Evolutionary conservation across 306 rosid genomes (phyloP).

Genomic region (Sicyos baderoa): DNA sequence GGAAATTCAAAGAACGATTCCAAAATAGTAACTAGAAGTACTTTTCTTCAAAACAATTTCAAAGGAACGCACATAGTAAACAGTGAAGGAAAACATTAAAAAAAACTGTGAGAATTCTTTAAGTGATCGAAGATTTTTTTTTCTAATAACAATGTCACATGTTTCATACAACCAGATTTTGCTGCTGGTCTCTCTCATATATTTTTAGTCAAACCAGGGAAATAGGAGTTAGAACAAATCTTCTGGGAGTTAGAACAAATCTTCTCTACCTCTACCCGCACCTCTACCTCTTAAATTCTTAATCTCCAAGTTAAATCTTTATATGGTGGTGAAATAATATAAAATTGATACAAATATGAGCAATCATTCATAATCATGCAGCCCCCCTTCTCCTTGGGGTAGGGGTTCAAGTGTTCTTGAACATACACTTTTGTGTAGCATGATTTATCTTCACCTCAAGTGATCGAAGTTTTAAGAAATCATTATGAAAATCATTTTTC

Average conservation of each 20-base stretch:
- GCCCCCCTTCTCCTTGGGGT: neutral
- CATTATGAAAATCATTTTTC: neutral
- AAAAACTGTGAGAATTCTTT: too few species aligned
- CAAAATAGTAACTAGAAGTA: neutral
- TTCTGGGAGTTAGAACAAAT: too few species aligned
- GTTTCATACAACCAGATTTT: neutral
- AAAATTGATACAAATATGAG: neutral
- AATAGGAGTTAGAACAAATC: too few species aligned
- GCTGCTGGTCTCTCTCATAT: too few species aligned
- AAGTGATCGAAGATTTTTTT: neutral
- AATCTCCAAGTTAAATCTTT: neutral
- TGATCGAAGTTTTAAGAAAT: neutral
- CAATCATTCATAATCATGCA: neutral
- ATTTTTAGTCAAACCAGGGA: too few species aligned
- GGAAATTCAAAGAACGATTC: neutral
- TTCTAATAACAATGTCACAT: neutral
- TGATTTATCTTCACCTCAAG: slow-evolving; percentile 33
- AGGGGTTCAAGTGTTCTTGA: slow-evolving; percentile 16
- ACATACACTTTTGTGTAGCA: neutral
- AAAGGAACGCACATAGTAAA: too few species aligned
- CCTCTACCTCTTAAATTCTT: neutral
- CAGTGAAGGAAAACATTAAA: too few species aligned
- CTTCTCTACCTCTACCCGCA: too few species aligned
- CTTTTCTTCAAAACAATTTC: too few species aligned
- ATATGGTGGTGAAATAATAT: neutral